A percentile compares a stretch with the other conserved stretches of the same genome.
These are phyloP conservation scores for Sisymbrium altissimum DNA, from an alignment of 345 rosid genomes.

Conservation along the genomic window DNA sequence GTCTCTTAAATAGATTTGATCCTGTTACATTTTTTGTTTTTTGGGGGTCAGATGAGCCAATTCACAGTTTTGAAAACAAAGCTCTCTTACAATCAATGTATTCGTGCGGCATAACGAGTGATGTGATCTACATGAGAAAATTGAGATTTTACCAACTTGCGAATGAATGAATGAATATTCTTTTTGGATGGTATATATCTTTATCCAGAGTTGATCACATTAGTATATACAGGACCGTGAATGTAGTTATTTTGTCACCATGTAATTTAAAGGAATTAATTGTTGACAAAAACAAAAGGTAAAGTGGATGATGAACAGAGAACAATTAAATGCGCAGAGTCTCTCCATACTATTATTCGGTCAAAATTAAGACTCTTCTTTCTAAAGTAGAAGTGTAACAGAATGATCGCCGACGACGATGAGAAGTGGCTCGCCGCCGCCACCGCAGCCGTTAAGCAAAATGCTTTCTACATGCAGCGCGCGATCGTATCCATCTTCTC, in stretches of 20 bases:
- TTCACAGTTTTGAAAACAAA: neutral
- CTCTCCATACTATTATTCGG: neutral
- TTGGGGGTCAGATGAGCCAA: neutral
- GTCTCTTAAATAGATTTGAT: slow-evolving; percentile 14
- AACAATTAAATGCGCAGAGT: neutral
- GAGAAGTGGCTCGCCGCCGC: slow-evolving; percentile 97
- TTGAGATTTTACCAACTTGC: neutral
- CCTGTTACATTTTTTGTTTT: neutral
- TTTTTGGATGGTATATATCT: neutral
- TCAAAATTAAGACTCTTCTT: slow-evolving; percentile 19
- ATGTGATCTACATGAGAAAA: neutral
- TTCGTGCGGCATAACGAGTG: neutral
- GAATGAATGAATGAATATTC: neutral
- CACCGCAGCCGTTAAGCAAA: slow-evolving; percentile 87
- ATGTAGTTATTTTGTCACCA: neutral
- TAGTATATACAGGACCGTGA: too few species aligned
- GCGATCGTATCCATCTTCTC: slow-evolving; percentile 60
- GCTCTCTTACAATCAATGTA: neutral
- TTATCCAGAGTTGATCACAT: neutral
- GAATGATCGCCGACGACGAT: slow-evolving; percentile 85
- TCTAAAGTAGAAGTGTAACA: slow-evolving; percentile 6
- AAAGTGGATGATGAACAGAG: slow-evolving; percentile 1
- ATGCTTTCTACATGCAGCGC: slow-evolving; percentile 96
- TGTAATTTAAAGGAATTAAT: neutral
- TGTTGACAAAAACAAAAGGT: slow-evolving; percentile 8